These are phyloP conservation scores for Lodderomyces margitis DNA, from an alignment of 1,139 yeast genomes.

Conservation along the genomic window DNA sequence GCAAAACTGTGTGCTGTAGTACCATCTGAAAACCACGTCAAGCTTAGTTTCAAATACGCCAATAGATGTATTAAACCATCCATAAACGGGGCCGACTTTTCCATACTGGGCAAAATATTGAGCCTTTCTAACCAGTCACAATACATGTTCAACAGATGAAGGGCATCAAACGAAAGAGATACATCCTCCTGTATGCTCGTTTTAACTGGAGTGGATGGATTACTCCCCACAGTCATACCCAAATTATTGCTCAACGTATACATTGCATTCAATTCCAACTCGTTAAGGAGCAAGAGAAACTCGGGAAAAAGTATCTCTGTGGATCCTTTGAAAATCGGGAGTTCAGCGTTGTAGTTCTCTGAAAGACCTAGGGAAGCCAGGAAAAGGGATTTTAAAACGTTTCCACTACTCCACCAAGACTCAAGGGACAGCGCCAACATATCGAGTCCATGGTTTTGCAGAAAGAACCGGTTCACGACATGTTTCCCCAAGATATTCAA, in stretches of 20 bases:
- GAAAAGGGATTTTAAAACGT: conserved; percentile 32
- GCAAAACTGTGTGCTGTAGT: conserved; percentile 21
- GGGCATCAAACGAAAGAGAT: conserved; percentile 29
- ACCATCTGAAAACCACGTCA: conserved; percentile 25
- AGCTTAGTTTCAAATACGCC: conserved; percentile 31
- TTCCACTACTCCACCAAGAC: conserved; percentile 47
- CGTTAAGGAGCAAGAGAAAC: conserved; percentile 37
- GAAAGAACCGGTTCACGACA: conserved; percentile 49
- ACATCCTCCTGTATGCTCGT: conserved; percentile 17
- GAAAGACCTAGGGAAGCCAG: conserved; percentile 38
- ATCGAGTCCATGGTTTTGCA: conserved; percentile 52
- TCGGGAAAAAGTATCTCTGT: conserved; percentile 31
- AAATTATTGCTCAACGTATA: conserved; percentile 29
- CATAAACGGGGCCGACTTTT: conserved; percentile 32
- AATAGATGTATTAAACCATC: conserved; percentile 42
- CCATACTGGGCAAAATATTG: conserved; percentile 23
- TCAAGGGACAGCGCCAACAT: conserved; percentile 47
- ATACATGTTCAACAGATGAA: conserved; percentile 38
- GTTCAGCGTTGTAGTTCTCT: background rate
- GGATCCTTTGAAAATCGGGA: background rate
- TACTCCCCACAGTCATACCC: conserved; percentile 38
- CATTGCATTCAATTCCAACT: conserved; percentile 38
- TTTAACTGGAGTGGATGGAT: conserved; percentile 32
- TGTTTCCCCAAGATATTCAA: conserved; percentile 47
- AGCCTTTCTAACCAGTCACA: conserved; percentile 27